Percentiles rank a stretch among this genome's conserved stretches.
Evolutionary conservation across 2,329 filamentous ascomycete species (phyloP).

Genomic region (Talaromyces sp.): DNA sequence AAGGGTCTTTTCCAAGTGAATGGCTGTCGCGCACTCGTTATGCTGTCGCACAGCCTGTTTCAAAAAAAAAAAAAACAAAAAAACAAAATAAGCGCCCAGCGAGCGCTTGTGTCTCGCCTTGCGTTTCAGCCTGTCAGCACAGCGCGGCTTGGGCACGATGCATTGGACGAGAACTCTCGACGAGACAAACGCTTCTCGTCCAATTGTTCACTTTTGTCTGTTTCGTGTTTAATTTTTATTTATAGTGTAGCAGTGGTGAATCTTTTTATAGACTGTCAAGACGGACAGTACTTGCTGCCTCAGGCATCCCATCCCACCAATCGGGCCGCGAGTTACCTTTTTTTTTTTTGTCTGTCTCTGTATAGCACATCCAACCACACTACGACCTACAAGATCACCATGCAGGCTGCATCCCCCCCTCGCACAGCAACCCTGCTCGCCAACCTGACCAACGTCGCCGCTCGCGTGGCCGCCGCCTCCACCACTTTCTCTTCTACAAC

Average conservation of each 20-base stretch:
- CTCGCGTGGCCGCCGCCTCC: conserved; percentile 48
- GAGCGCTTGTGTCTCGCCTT: not conserved
- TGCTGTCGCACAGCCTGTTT: not conserved
- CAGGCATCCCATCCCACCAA: not conserved
- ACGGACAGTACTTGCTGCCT: not conserved
- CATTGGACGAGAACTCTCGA: not conserved
- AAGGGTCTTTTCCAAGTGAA: not conserved
- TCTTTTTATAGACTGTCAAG: not conserved
- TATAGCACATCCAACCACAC: not conserved
- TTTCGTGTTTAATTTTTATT: no score
- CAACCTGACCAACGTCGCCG: conserved; percentile 58
- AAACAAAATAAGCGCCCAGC: no score
- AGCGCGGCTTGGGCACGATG: not conserved
- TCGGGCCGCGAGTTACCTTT: not conserved
- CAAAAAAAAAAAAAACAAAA: no score
- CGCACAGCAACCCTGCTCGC: conserved; percentile 60
- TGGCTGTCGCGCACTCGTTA: not conserved
- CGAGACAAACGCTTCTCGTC: not conserved
- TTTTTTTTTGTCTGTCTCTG: not conserved
- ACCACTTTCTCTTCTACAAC: conserved; percentile 22
- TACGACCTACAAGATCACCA: not conserved
- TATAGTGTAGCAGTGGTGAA: not conserved
- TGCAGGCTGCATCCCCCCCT: conserved; percentile 38
- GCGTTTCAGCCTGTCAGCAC: not conserved
- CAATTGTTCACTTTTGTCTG: not conserved